phyloP scores from a whole-genome alignment of 805 yeast genomes.

The Ogataea thermomethanolica region DNA sequence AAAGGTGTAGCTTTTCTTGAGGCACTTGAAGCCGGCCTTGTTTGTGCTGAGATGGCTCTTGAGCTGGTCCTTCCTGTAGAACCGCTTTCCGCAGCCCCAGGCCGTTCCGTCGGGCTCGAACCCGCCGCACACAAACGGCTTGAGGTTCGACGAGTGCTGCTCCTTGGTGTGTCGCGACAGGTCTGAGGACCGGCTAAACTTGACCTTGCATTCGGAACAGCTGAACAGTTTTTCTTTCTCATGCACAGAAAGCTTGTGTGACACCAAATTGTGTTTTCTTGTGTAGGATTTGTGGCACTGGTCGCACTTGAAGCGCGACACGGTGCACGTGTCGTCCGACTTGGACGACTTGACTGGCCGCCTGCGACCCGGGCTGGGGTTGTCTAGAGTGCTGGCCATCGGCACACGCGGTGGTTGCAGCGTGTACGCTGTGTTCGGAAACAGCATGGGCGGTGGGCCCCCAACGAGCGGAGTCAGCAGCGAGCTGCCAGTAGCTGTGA shows the following conservation, averaged over 20 bases:
- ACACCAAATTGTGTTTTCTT: conserved; percentile 27
- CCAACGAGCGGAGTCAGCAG: too few relatives aligned
- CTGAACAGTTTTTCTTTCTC: conserved; percentile 24
- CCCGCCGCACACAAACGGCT: conserved; percentile 25
- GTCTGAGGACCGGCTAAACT: conserved; percentile 22
- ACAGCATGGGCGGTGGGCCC: too few relatives aligned
- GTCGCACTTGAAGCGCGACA: conserved; percentile 21
- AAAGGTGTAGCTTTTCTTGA: conserved; percentile 9
- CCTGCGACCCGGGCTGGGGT: too few relatives aligned
- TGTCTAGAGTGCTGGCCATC: background rate
- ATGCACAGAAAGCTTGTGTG: conserved; percentile 28
- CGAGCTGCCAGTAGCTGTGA: too few relatives aligned
- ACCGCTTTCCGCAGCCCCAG: conserved; percentile 27
- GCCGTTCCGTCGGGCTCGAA: conserved; percentile 19
- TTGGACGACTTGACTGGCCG: background rate
- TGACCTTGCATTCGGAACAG: conserved; percentile 21
- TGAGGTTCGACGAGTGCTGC: conserved; percentile 20
- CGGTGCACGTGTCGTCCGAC: background rate
- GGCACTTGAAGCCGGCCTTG: conserved; percentile 22
- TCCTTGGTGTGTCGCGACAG: conserved; percentile 24
- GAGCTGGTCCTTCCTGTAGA: conserved; percentile 25
- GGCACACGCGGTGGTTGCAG: conserved; percentile 1
- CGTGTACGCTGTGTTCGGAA: background rate
- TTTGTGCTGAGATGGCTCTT: conserved; percentile 24
- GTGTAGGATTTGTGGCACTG: conserved; percentile 27